These are phyloP conservation scores for Ceratobasidium sp. DNA, from an alignment of 1,284 basidiomycete genomes.

Conservation along the genomic window DNA sequence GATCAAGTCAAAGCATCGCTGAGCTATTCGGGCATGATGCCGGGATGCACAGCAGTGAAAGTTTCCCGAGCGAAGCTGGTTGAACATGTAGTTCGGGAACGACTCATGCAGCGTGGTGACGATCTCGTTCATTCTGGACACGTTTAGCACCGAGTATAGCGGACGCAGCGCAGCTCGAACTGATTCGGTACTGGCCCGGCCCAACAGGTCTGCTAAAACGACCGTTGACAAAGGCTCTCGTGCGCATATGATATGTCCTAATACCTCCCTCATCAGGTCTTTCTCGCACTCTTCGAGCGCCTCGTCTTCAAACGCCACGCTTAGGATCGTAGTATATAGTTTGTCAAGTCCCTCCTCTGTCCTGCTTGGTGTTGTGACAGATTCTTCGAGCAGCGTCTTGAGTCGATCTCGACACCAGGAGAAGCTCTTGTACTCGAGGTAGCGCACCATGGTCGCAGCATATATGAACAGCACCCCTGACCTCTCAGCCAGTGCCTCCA, in stretches of 20 bases:
- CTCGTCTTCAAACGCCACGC: no score
- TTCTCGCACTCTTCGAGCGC: no score
- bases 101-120: not conserved
- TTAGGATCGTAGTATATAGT: no score
- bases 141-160: not conserved
- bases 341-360: no score
- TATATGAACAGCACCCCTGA: not conserved
- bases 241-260: not conserved
- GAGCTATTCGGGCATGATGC: not conserved
- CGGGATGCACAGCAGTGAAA: not conserved
- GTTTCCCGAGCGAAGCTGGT: not conserved
- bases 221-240: not conserved
- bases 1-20: not conserved
- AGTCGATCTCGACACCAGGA: no score
- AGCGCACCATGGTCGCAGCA: not conserved
- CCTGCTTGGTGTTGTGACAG: no score
- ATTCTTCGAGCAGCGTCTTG: no score
- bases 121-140: not conserved
- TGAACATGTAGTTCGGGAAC: no score
- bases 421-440: not conserved
- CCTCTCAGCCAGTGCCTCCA: not conserved
- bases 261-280: not conserved
- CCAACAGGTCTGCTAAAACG: not conserved
- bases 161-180: not conserved
- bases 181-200: not conserved